Evolutionary conservation across 2,329 filamentous ascomycete genomes (phyloP).

Genomic region (Colletotrichum musae): DNA sequence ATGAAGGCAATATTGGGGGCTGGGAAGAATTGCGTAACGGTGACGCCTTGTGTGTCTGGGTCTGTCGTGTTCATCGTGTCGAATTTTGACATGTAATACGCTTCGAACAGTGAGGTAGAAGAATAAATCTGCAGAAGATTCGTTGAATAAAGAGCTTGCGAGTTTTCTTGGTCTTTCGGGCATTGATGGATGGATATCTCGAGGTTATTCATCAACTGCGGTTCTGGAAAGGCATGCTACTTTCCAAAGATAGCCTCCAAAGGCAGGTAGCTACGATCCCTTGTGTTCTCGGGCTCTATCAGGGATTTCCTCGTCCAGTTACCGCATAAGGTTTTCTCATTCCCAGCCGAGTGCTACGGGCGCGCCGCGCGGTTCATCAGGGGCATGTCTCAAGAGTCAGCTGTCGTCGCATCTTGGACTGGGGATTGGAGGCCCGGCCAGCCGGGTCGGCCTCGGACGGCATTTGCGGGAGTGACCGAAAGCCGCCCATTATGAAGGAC

Average conservation of each 20-base stretch:
- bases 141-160: not conserved
- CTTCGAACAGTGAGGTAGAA: too few species aligned
- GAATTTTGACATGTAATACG: not conserved
- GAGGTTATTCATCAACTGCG: not conserved
- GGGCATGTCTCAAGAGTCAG: constrained; percentile 3
- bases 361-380: not conserved
- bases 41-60: not conserved
- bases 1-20: not conserved
- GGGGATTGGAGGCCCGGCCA: not conserved
- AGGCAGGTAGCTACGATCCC: not conserved
- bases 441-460: not conserved
- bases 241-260: not conserved
- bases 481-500: not conserved
- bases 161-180: not conserved
- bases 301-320: not conserved
- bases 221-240: not conserved
- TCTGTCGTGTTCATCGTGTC: not conserved
- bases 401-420: not conserved
- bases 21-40: not conserved
- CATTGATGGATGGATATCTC: not conserved
- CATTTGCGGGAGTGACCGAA: constrained; percentile 2
- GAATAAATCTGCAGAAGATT: too few species aligned
- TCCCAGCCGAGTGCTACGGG: not conserved
- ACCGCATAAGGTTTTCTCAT: not conserved
- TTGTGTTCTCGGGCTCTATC: not conserved